Percentiles rank a stretch among this genome's conserved stretches.
Conservation (phyloP, 2,329 filamentous ascomycete genomes). For the Ambrosiella xylebori region DNA sequence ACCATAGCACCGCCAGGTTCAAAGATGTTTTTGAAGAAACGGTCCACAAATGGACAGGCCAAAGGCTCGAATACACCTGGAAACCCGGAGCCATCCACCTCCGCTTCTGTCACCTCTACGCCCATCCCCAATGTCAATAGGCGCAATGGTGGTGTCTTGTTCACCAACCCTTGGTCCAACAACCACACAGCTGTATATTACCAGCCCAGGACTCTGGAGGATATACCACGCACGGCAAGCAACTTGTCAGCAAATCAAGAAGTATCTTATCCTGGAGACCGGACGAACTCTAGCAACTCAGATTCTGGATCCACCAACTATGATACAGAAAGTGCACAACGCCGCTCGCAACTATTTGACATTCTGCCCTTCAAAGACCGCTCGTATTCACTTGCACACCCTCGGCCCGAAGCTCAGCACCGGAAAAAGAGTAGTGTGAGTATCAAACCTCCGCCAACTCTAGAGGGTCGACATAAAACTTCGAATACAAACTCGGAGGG, state of each 20-base stretch:
- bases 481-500: neutral
- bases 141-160: neutral
- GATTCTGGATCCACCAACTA: neutral
- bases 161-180: neutral
- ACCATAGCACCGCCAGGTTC: no score
- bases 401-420: neutral
- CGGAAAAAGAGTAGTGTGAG: slow-evolving; percentile 1
- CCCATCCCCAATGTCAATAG: neutral
- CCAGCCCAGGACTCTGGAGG: neutral
- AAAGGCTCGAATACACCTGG: no score
- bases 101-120: neutral
- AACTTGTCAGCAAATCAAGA: neutral
- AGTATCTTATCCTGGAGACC: neutral
- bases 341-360: neutral
- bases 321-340: neutral
- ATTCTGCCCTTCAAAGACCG: neutral
- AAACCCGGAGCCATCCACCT: no score
- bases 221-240: neutral
- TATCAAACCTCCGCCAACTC: neutral
- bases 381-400: neutral
- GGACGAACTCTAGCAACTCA: neutral
- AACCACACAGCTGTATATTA: neutral
- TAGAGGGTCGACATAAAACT: neutral
- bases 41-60: neutral
- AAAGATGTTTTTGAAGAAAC: neutral